Evolutionary conservation across 1,139 yeast species (phyloP), one percentile per base, ranked within the genome.

Genomic region (Diutina rugosa): DNA sequence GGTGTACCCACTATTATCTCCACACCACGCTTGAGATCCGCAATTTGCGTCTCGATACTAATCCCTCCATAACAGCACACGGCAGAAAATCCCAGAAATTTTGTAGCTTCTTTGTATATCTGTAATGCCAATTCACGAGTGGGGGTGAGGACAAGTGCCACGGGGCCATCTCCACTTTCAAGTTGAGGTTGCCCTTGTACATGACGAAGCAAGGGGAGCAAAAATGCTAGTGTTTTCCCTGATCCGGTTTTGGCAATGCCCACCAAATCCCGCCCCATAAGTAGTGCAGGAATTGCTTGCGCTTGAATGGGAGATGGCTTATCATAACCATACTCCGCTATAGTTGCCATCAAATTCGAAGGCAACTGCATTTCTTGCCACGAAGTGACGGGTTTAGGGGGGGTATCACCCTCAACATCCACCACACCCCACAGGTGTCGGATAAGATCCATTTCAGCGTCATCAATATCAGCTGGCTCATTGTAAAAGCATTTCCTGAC

Each of bases 191-290:
- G 93, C 55, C 86, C 93, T 59, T 79, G 80, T 6, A 95, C 81
- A 59, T 93, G 98, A 56, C 97, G 76, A 55, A 93, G 73, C 71
- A 93, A 70, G 0, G 99, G 98, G 10, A 95, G 67, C 9, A 90
- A 73, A 69, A 89, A 95, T 1, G 97, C 87, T 64, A 93, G 76
- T 0, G 99, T 95, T 66, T 93, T 93, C 1, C 99, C 99, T 2
- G 97, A 89, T 0, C 99, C 99, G 0, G 99, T 93, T 62, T 90
- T 90, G 0, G 99, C 98, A 41, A 93, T 87, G 6, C 97, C 98
- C 56, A 95, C 86, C 4, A 93, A 81, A 71, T 95, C 98, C 57
- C 88, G 70, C 0, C 99, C 98, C 5, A 86, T 77, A 93, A 93
- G 86, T 18, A 90, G 82, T 0, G 91, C 87, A 0, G 99, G 99